Evolutionary conservation across 148 eudicot genomes (phyloP), one percentile per base, ranked within the genome.

Genomic region (Salicornia ramosissima): DNA sequence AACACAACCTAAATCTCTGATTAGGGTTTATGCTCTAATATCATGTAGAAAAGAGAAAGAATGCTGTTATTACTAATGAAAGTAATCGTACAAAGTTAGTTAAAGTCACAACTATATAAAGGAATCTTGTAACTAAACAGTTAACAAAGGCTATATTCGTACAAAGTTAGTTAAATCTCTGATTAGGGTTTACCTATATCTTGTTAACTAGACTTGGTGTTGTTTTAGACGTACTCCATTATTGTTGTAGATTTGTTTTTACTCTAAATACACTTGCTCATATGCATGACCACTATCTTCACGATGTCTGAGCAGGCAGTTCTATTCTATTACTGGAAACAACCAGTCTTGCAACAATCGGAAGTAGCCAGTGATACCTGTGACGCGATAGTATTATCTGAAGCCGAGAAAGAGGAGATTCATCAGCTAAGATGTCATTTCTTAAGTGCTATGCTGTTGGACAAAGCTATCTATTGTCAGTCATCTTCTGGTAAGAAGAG

Each of bases 271-370:
- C 14, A 58, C 62, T 24, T 10, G 33, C 15, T 26, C 52, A 56
- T 26, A 56, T 22, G 51, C 39, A 7, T 24, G 21, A 39, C 22
- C 49, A 13, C n/a, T 22, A 31, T 47, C 40, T 58, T 56, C 74
- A 42, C 21, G 49, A 54, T 51, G 22, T 58, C n/a, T 64, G 39
- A 71, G 68, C 84, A 93, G 96, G 96, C 77, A 33, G 87, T 94
- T 73, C 97, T 87, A 67, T 90, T 90, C 72, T 88, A 83, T 73
- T 18, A 49, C 60, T 90, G 96, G 97, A 88, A 83, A 73, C 73
- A 60, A 36, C 54, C 81, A 12, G 43, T 58, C 75, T 71, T 80
- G 70, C 79, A 55, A 56, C 56, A 33, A 0, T 72, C 73, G 12
- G 75, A 78, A 39, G 57, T 25, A 2, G 43, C 71, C 34, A 71